Evolutionary conservation across 1,139 yeast species (phyloP).

Genomic region (Kodamaea suecica): DNA sequence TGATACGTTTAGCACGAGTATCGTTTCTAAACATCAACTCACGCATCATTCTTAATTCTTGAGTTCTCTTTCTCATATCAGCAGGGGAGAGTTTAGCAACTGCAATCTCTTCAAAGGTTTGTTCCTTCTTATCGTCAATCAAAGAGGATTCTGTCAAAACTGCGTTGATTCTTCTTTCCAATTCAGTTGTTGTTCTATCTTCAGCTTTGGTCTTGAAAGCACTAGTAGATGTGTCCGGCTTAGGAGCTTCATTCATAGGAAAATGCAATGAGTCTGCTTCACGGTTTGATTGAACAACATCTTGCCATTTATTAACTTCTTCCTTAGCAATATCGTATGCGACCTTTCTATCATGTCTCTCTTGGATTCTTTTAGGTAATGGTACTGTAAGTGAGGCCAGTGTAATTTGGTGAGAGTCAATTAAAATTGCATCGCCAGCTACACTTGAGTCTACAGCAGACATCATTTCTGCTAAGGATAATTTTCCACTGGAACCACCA

Average conservation of each 20-base stretch:
- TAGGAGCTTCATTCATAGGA: conserved; percentile 43
- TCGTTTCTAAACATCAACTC: conserved; percentile 96
- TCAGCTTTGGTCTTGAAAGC: conserved; percentile 32
- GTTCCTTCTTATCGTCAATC: conserved; percentile 69
- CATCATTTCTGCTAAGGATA: conserved; percentile 75
- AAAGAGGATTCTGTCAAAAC: conserved; percentile 65
- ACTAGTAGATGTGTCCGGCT: conserved; percentile 36
- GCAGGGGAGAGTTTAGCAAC: conserved; percentile 79
- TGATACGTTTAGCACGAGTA: conserved; percentile 81
- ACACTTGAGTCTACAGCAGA: conserved; percentile 51
- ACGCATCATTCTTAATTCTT: conserved; percentile 85
- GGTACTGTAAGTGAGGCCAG: conserved; percentile 69
- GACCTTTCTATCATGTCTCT: conserved; percentile 81
- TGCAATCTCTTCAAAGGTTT: conserved; percentile 83
- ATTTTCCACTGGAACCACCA: conserved; percentile 40
- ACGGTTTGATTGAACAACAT: conserved; percentile 72
- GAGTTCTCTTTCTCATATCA: conserved; percentile 73
- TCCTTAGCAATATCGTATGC: conserved; percentile 88
- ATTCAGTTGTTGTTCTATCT: conserved; percentile 46
- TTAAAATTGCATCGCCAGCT: conserved; percentile 48
- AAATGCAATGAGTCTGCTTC: conserved; percentile 82
- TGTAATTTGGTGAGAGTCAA: conserved; percentile 32
- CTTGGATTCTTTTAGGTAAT: conserved; percentile 79
- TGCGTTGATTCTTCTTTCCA: conserved; percentile 64
- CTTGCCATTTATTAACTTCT: conserved; percentile 87